These are phyloP conservation scores for Capsella rubella DNA, from an alignment of 441 rosid species.

Conservation along the genomic window DNA sequence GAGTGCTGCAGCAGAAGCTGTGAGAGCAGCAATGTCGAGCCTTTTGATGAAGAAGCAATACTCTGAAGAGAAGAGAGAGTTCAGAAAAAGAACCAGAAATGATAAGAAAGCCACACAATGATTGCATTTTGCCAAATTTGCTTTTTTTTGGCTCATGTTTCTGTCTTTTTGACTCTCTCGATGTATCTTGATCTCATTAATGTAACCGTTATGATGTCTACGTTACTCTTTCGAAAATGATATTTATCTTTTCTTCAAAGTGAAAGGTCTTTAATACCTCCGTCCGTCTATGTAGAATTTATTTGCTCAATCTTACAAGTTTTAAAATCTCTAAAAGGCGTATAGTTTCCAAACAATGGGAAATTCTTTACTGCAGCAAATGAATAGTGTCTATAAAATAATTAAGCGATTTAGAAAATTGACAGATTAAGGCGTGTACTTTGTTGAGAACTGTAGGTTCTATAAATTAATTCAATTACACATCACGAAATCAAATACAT, in stretches of 20 bases:
- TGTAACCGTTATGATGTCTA: neutral
- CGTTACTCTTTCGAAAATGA: neutral
- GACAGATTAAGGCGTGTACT: too few relatives aligned
- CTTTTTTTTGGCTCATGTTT: neutral
- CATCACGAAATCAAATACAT: too few relatives aligned
- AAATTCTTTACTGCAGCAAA: too few relatives aligned
- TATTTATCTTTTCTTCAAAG: neutral
- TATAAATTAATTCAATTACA: too few relatives aligned
- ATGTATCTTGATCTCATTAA: slow-evolving; percentile 2
- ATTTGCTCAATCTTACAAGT: too few relatives aligned
- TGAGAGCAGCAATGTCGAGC: slow-evolving; percentile 73
- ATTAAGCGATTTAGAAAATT: too few relatives aligned
- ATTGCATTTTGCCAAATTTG: slow-evolving; percentile 14
- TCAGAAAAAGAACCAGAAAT: slow-evolving; percentile 84
- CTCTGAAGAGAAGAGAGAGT: slow-evolving; percentile 71
- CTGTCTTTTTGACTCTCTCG: neutral
- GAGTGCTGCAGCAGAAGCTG: slow-evolving; percentile 78
- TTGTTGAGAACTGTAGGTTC: too few relatives aligned
- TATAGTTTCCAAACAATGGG: too few relatives aligned
- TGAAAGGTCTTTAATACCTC: too few relatives aligned
- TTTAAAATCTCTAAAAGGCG: too few relatives aligned
- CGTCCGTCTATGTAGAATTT: too few relatives aligned
- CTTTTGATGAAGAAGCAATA: slow-evolving; percentile 92
- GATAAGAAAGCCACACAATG: slow-evolving; percentile 65
- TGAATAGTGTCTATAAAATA: too few relatives aligned